Percentiles rank a stretch among this genome's conserved stretches.
phyloP scores from a whole-genome alignment of 805 yeast genomes.

The Naumovozyma castellii region DNA sequence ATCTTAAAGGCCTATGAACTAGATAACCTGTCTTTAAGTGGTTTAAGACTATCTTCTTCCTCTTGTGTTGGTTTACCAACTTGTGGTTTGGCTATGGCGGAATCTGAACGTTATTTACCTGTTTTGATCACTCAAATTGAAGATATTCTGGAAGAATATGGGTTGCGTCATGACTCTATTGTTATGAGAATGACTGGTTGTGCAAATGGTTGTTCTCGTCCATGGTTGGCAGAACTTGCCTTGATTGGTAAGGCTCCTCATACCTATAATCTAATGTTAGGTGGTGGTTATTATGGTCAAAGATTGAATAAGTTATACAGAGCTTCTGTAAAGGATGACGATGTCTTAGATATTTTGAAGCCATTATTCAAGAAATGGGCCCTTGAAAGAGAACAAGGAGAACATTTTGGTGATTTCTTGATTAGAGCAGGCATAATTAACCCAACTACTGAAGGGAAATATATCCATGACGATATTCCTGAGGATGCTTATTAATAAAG shows the following conservation, averaged over 20 bases:
- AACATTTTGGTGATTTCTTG: conserved; percentile 91
- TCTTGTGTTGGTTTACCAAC: conserved; percentile 98
- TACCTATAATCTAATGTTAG: conserved; percentile 86
- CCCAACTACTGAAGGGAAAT: conserved; percentile 83
- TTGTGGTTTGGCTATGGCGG: conserved; percentile 98
- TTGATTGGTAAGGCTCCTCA: conserved; percentile 92
- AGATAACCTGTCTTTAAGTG: conserved; percentile 76
- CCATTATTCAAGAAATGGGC: conserved; percentile 94
- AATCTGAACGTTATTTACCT: conserved; percentile 84
- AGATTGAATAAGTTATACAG: conserved; percentile 83
- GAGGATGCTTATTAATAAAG: conserved; percentile 47
- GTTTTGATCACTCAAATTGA: conserved; percentile 73
- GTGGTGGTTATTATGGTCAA: conserved; percentile 93
- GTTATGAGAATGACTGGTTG: conserved; percentile 99
- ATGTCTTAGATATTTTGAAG: conserved; percentile 63
- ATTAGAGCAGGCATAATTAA: conserved; percentile 80
- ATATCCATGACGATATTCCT: conserved; percentile 88
- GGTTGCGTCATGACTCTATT: conserved; percentile 85
- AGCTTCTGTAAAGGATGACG: conserved; percentile 84
- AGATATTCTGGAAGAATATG: conserved; percentile 79
- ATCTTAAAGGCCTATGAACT: conserved; percentile 65
- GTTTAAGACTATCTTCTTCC: conserved; percentile 79
- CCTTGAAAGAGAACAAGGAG: conserved; percentile 79
- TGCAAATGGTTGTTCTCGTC: conserved; percentile 97
- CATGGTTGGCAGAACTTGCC: conserved; percentile 96